These are phyloP conservation scores for Syzygium oleosum DNA, from an alignment of 345 rosid genomes.

Conservation along the genomic window DNA sequence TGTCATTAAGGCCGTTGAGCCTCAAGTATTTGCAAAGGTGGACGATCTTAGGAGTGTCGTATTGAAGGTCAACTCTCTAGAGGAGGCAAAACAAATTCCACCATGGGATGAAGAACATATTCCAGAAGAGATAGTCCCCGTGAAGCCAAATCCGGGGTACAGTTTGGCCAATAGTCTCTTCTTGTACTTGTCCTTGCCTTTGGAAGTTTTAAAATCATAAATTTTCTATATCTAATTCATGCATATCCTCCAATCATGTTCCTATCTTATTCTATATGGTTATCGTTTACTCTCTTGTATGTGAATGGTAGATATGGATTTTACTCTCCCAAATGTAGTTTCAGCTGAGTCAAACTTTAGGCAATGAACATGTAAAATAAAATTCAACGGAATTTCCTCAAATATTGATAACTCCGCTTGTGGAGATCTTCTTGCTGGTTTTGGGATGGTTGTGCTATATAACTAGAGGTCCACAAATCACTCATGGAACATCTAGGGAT, in stretches of 20 bases:
- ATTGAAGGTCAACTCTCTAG: conserved; percentile 46
- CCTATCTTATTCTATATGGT: not conserved
- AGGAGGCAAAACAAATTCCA: conserved; percentile 47
- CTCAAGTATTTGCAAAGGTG: conserved; percentile 50
- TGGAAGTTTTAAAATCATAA: not conserved
- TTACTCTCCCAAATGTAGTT: not conserved
- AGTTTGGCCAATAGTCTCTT: conserved; percentile 5
- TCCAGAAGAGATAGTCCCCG: conserved; percentile 72
- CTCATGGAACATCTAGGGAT: not conserved
- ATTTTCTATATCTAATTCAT: not conserved
- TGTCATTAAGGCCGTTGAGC: conserved; percentile 80
- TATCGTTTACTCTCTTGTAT: not conserved
- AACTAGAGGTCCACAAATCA: not conserved
- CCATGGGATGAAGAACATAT: conserved; percentile 85
- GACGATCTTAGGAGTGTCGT: conserved; percentile 55
- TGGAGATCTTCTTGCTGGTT: not conserved
- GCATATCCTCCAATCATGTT: not conserved
- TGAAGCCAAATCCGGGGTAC: conserved; percentile 78
- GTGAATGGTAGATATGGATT: not conserved
- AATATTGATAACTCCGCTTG: not conserved
- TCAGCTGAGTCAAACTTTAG: not conserved
- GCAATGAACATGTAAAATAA: not conserved
- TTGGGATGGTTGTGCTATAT: not conserved
- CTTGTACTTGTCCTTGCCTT: not conserved
- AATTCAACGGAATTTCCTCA: not conserved